Evolutionary conservation across 169 alveolate genomes (phyloP), one percentile per base, ranked within the genome.

Genomic region (Eimeria acervulina): DNA sequence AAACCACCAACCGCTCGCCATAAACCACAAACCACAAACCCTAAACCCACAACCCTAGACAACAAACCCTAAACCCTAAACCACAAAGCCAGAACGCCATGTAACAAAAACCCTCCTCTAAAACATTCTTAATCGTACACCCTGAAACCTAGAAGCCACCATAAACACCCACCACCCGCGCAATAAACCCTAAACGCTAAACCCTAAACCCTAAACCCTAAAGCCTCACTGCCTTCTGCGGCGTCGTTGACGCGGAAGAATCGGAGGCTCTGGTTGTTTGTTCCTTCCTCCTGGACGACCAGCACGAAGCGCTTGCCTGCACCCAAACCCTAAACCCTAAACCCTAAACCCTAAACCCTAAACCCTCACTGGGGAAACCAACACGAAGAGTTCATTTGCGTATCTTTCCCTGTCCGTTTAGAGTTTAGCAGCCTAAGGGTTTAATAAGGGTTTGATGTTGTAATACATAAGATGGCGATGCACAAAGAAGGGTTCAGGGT

Each of bases 261-360:
- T 55, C 99, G 96, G 13, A 98, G 98, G 59, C 98, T 97, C 88
- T 97, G 98, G 72, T 96, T 97, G 95, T 98, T 96, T 42, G 98
- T 98, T 28, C 95, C 98, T 76, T 98, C 99, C 93, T 98, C 99
- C 89, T 97, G 97, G 28, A 98, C 99, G 13, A 98, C 97, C 85
- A 98, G 93, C 40, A 98, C 99, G 90, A 98, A 98, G 78, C 99
- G 87, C 95, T 98, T 98, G 95, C 98, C 97, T 80, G 96, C 83
- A 15, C 95, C 59, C 59, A 31, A 78, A 3, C 89, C 51, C 55
- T 55, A 78, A 36, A 40, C 89, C 89, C 63, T 78, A 78, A 5
- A 36, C 63, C 89, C 89, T 1, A 78, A 78, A 78, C 63, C 84
- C 84, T 72, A 7, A 66, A 66, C 66, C 66, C 66, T 52, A 52